Evolutionary conservation across 805 yeast genomes (phyloP), one percentile per base, ranked within the genome.

Genomic region (Kazachstania viticola): DNA sequence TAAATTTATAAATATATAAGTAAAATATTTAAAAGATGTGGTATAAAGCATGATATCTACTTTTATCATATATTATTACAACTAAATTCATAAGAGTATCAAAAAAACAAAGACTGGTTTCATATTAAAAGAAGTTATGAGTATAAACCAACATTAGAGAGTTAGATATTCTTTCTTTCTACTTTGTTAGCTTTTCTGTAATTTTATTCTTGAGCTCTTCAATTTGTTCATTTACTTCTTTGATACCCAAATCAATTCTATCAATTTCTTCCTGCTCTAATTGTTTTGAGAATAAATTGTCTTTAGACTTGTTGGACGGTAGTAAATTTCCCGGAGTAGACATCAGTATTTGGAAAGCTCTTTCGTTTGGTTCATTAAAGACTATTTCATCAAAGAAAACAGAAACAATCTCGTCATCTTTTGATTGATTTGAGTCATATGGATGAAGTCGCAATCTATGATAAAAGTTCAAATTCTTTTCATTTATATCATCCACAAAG

Each of bases 371-470:
- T 55, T 91, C 98, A 52, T 80, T 83, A 51, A 91, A 91, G 2
- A 91, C 94, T 14, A 91, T 61, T 51, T 91, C 98, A 50, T 91
- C 98, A 47, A 79, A 91, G 25, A 77, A 59, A 2, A 73, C 56
- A 29, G 80, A 68, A 39, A 74, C 69, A 3, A 80, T 56, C 14
- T 34, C 40, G 15, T 39, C 41, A 17, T 46, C 49, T 6, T 54
- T 41, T 13, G 42, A 36, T 17, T 32, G 34, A 13, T 32, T 29
- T 14, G 22, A 17, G 17, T 39, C 42, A 75, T 80, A 91, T 0
- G 97, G 96, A 61, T 91, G 98, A 21, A 91, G 65, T 53, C 87
- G 83, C 45, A 91, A 62, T 41, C 82, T 95, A 51, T 91, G 98
- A 50, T 84, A 82, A 30, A 91, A 64, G 26, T 76, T 79, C 29